Base-by-base conservation (phyloP, 495 filamentous ascomycete genomes). In the Daldinia vernicosa region DNA sequence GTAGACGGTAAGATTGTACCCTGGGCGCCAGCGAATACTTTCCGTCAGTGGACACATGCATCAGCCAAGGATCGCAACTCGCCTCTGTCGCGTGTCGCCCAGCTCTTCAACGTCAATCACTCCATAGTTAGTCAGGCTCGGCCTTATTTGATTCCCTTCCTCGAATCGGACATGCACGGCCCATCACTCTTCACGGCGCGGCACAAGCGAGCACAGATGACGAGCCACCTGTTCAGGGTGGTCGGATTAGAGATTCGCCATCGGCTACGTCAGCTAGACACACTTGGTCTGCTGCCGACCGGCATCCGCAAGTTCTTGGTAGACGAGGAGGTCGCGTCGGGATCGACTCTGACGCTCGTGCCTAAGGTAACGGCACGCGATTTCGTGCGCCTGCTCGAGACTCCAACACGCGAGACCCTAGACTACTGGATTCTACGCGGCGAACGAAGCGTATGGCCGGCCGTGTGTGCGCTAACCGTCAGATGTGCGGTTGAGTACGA, bases 81-180 rank as follows among this genome's bases (percentile, higher is more conserved):
- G 1, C 95, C 95, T 0, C 86, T 97, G 4, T 84, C 88, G 39
- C 89, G 95, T 50, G 91, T 97, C 59, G 90, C 93, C 6, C 92
- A 97, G 78, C 89, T 97, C 28, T 97, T 97, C 86, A 97, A 97
- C 77, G 90, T 97, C 69, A 94, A 93, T 79, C 92, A 94, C 82
- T 94, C 92, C 82, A 89, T 94, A 66, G 88, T 94, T 66, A 90
- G 87, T 65, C 92, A 93, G 78, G 90, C 91, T 0, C 86, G 92
- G 4, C 92, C 91, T 0, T 93, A 93, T 76, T 80, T 94, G 17
- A 88, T 91, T n/a, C 95, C 95, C 2, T 97, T 97, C 74, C 82
- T 97, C 2, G 89, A 89, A 33, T 89, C 88, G 40, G 92, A 97
- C 67, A 88, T 93, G 77, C 90, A 93, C 75, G 90, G 92, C 28